phyloP scores from a whole-genome alignment of 495 filamentous ascomycete genomes.

The Annulohypoxylon nitens region DNA sequence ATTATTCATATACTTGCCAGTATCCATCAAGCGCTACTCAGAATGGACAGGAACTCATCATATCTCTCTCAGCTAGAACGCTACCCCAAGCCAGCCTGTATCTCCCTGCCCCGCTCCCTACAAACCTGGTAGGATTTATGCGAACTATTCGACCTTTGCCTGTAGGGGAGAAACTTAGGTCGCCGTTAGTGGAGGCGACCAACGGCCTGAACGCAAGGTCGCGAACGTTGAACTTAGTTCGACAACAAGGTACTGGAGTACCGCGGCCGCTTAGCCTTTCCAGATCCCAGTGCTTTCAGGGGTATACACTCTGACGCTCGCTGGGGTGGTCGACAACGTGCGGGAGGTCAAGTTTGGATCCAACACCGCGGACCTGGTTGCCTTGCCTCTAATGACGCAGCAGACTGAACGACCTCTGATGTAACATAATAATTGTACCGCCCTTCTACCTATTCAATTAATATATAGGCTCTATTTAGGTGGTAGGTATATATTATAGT shows the following conservation, averaged over 20 bases:
- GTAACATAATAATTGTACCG: background rate
- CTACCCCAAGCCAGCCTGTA: constrained; percentile 2
- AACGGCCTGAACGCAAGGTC: background rate
- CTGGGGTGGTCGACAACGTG: constrained; percentile 6
- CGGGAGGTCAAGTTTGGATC: constrained; percentile 1
- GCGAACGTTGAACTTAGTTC: background rate
- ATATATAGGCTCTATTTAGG: too few species aligned
- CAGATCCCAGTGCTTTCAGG: constrained; percentile 1
- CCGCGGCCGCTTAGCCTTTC: background rate
- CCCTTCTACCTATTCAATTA: background rate
- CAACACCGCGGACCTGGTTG: background rate
- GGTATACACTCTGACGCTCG: background rate
- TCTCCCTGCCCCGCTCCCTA: background rate
- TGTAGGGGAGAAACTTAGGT: constrained; percentile 1
- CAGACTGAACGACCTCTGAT: background rate
- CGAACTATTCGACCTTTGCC: constrained; percentile 8
- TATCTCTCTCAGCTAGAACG: constrained; percentile 6
- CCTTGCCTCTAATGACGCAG: constrained; percentile 4
- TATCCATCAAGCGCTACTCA: background rate
- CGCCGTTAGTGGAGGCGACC: background rate
- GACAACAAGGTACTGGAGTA: constrained; percentile 7
- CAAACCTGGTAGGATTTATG: background rate
- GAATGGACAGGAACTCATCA: background rate
- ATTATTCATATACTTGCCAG: background rate
- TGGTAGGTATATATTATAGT: too few species aligned